phyloP scores from a whole-genome alignment of 2,329 filamentous ascomycete species.

The Venturiaceae sp. region DNA sequence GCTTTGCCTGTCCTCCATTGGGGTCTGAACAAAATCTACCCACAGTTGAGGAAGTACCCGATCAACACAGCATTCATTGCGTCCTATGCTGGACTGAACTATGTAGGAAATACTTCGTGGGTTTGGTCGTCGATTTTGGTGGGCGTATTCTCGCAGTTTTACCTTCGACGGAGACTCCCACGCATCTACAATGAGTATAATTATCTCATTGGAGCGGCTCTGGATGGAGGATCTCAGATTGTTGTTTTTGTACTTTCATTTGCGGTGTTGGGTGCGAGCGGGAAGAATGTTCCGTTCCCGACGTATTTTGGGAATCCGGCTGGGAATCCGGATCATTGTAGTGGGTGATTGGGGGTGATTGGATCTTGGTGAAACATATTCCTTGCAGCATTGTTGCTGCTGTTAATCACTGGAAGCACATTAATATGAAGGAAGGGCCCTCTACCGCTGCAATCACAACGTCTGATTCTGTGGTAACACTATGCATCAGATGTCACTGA shows the following conservation, averaged over 20 bases:
- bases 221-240: conserved; percentile 30
- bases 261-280: conserved; percentile 30
- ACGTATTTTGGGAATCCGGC: conserved; percentile 1
- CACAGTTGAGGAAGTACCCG: neutral
- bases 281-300: neutral
- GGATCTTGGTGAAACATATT: no score
- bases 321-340: conserved; percentile 1
- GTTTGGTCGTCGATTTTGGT: conserved; percentile 9
- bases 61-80: conserved; percentile 33
- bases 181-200: conserved; percentile 31
- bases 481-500: no score
- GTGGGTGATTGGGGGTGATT: neutral
- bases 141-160: conserved; percentile 26
- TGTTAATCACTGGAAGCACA: no score
- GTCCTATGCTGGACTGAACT: conserved; percentile 29
- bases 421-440: no score
- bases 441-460: no score
- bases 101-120: conserved; percentile 11
- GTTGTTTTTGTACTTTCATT: conserved; percentile 33
- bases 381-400: no score
- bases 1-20: conserved; percentile 24
- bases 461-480: no score
- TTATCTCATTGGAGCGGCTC: conserved; percentile 29
- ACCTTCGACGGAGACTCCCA: conserved; percentile 24
- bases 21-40: neutral